phyloP scores from a whole-genome alignment of 306 rosid genomes.

The Vicia faba region DNA sequence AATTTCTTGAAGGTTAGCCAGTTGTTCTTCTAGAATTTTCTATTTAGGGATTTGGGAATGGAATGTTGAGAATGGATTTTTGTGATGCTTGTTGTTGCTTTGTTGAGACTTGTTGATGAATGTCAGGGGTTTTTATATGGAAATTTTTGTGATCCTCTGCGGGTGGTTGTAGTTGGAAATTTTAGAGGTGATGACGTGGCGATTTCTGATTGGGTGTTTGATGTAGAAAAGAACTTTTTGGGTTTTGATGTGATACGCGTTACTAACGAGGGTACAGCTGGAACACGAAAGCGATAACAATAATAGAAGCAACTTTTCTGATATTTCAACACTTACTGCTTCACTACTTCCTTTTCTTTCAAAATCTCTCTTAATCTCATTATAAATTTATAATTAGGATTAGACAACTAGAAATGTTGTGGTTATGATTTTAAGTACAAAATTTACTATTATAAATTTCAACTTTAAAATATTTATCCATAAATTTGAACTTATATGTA shows the following conservation, averaged over 20 bases:
- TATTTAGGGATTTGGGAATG: background rate
- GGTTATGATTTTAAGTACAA: too few relatives aligned
- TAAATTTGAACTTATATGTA: too few relatives aligned
- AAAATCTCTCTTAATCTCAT: too few relatives aligned
- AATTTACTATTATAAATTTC: too few relatives aligned
- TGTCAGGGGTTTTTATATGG: conserved; percentile 17
- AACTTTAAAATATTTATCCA: too few relatives aligned
- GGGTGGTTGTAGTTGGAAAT: background rate
- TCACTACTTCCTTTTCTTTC: too few relatives aligned
- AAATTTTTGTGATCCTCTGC: background rate
- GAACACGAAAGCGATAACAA: background rate
- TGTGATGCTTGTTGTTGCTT: background rate
- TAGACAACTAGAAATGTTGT: too few relatives aligned
- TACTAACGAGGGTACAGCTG: background rate
- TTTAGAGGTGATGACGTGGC: conserved; percentile 15
- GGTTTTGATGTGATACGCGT: background rate
- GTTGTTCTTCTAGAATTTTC: conserved; percentile 13
- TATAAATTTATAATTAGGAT: too few relatives aligned
- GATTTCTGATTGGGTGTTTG: background rate
- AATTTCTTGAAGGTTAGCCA: conserved; percentile 81
- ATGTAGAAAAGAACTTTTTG: background rate
- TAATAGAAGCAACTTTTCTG: background rate
- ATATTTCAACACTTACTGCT: background rate
- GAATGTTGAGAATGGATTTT: background rate
- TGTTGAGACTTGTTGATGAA: background rate